phyloP scores from a whole-genome alignment of 768 basidiomycete genomes.

The Pleurotus tuber-regium region DNA sequence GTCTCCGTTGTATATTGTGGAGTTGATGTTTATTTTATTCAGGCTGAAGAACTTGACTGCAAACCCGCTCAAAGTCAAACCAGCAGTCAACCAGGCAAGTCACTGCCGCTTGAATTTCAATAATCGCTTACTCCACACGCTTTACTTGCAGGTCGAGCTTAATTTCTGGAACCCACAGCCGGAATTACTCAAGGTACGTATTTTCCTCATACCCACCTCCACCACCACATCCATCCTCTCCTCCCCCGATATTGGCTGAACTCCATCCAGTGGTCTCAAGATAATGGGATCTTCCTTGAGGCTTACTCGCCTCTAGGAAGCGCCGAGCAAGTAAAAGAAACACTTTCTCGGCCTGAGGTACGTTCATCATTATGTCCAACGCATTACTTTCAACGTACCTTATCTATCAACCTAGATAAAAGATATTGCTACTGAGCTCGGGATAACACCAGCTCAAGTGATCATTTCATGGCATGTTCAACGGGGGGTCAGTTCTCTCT shows the following conservation, averaged over 20 bases:
- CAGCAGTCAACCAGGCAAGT: conserved; percentile 65
- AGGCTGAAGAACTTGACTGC: conserved; percentile 63
- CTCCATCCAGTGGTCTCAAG: conserved; percentile 59
- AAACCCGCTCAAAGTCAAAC: conserved; percentile 55
- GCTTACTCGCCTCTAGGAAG: conserved; percentile 80
- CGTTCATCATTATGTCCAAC: neutral
- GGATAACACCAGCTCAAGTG: conserved; percentile 73
- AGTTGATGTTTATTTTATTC: conserved; percentile 15
- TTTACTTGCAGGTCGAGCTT: conserved; percentile 54
- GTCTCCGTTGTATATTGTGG: neutral
- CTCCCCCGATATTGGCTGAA: neutral
- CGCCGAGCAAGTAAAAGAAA: conserved; percentile 51
- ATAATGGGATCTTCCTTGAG: conserved; percentile 61
- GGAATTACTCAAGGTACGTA: conserved; percentile 61
- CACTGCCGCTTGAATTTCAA: neutral
- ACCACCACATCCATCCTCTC: neutral
- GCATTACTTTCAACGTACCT: neutral
- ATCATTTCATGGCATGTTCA: conserved; percentile 77
- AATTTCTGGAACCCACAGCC: conserved; percentile 78
- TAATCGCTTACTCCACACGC: neutral
- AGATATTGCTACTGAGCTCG: conserved; percentile 56
- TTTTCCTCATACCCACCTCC: neutral
- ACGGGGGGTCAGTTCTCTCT: conserved; percentile 55
- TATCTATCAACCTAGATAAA: conserved; percentile 37
- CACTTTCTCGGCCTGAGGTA: conserved; percentile 58